Evolutionary conservation across 345 rosid genomes (phyloP).

Genomic region (Pugionium cornutum): DNA sequence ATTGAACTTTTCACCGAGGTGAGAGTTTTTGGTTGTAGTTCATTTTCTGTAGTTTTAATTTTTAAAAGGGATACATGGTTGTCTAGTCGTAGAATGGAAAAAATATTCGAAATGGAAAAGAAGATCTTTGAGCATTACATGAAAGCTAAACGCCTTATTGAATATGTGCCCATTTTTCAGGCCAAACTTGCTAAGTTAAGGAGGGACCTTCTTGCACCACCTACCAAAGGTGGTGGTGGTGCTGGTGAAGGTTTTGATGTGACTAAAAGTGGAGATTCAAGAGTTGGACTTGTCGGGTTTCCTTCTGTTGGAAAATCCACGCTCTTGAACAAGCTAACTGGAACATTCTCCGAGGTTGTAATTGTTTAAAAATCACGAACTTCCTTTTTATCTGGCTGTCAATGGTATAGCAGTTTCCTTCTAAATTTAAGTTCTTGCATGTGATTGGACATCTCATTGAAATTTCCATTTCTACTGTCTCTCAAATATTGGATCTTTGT

Average conservation of each 20-base stretch:
- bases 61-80: too few species aligned
- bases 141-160: background rate
- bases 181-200: slow-evolving; percentile 95
- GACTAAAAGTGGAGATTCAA: slow-evolving; percentile 92
- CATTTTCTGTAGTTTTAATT: too few species aligned
- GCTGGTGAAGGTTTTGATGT: slow-evolving; percentile 99
- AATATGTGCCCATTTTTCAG: slow-evolving; percentile 37
- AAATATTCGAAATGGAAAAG: too few species aligned
- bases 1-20: too few species aligned
- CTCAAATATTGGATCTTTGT: too few species aligned
- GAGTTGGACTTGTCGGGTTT: slow-evolving; percentile 96
- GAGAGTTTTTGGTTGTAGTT: too few species aligned
- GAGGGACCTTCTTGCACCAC: slow-evolving; percentile 87
- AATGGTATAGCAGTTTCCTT: too few species aligned
- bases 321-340: slow-evolving; percentile 88
- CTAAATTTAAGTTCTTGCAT: too few species aligned
- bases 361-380: background rate
- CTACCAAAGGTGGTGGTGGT: slow-evolving; percentile 76
- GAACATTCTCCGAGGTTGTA: slow-evolving; percentile 92
- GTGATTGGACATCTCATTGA: too few species aligned
- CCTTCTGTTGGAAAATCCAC: slow-evolving; percentile 99
- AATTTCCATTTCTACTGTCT: background rate
- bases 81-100: too few species aligned
- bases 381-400: too few species aligned
- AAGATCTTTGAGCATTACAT: background rate